Conservation (phyloP, 2,329 filamentous ascomycete genomes). For the Neocucurbitaria cava region DNA sequence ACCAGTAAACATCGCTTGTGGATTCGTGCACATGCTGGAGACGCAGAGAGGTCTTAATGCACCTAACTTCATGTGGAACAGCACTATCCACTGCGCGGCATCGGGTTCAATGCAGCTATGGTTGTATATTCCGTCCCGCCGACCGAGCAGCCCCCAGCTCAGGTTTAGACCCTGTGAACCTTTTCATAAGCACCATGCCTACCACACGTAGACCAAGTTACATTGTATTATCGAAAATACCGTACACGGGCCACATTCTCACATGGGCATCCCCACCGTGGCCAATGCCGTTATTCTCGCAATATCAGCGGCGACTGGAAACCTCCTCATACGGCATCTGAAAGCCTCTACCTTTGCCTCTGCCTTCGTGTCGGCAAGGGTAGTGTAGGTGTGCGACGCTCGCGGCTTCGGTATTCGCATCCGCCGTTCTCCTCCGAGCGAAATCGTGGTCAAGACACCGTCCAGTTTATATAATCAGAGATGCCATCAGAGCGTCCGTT, state of each 20-base stretch:
- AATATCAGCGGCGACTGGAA: too few relatives aligned
- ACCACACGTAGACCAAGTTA: not conserved
- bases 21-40: too few relatives aligned
- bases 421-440: not conserved
- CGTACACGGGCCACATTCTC: not conserved
- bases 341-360: not conserved
- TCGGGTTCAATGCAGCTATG: too few relatives aligned
- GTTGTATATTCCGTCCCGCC: not conserved
- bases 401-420: not conserved
- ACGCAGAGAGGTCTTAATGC: too few relatives aligned
- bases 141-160: not conserved
- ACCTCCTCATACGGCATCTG: too few relatives aligned
- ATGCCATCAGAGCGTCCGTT: conserved; percentile 97
- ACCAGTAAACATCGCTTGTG: too few relatives aligned
- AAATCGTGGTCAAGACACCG: conserved; percentile 43
- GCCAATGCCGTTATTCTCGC: too few relatives aligned
- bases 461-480: conserved; percentile 80
- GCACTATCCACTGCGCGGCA: too few relatives aligned
- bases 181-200: not conserved
- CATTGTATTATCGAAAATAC: not conserved
- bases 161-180: not conserved
- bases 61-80: too few relatives aligned
- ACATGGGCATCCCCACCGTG: not conserved
- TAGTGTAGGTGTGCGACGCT: not conserved
- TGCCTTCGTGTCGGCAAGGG: not conserved